Conservation (phyloP, 495 filamentous ascomycete genomes). For the Bryoglossum gracile region DNA sequence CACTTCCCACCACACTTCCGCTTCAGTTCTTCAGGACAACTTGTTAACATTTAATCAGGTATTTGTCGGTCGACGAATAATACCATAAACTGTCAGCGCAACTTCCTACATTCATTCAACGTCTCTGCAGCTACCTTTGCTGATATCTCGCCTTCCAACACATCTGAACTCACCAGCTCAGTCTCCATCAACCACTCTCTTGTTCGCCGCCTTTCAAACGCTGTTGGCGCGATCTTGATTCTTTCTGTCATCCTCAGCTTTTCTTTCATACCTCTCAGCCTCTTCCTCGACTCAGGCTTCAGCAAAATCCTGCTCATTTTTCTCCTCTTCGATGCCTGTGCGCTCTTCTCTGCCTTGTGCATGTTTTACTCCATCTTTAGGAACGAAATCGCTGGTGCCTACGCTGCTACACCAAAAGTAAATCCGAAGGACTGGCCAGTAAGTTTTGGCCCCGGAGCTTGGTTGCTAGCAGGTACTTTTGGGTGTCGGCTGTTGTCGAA, state of each 20-base stretch:
- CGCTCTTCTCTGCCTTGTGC: background rate
- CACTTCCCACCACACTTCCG: too few species aligned
- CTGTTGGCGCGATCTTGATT: background rate
- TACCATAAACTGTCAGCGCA: background rate
- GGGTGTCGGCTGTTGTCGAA: background rate
- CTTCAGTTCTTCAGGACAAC: background rate
- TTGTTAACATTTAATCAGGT: background rate
- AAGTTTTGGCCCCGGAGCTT: background rate
- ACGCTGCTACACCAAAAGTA: background rate
- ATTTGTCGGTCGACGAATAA: background rate
- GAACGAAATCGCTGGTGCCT: background rate
- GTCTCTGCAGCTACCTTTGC: background rate
- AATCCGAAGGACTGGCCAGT: background rate
- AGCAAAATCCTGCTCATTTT: background rate
- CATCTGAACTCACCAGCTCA: background rate
- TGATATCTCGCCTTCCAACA: background rate
- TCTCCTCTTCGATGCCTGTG: background rate
- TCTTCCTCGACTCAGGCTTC: background rate
- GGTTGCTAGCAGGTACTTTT: background rate
- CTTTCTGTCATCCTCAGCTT: background rate
- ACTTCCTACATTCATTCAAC: background rate
- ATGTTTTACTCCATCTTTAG: background rate
- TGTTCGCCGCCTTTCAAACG: background rate
- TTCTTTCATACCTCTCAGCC: background rate
- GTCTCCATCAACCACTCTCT: background rate